These are phyloP conservation scores for Cercospora citrullina DNA, from an alignment of 2,329 filamentous ascomycete genomes.

Conservation along the genomic window DNA sequence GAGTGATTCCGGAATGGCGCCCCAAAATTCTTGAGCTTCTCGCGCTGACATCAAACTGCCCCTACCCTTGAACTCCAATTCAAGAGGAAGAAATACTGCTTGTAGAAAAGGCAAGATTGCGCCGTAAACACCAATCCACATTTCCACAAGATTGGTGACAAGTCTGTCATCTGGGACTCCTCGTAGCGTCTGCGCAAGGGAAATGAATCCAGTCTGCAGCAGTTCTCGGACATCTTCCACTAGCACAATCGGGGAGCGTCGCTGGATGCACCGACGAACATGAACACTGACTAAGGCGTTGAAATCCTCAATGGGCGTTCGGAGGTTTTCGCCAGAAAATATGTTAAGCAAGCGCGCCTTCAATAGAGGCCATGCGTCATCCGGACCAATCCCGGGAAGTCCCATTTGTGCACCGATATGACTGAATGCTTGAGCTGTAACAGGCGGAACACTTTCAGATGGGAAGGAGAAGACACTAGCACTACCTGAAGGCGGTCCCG, in stretches of 20 bases:
- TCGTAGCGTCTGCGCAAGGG: slow-evolving; percentile 78
- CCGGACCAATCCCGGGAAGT: slow-evolving; percentile 52
- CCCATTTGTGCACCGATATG: slow-evolving; percentile 51
- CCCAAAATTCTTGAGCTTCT: slow-evolving; percentile 89
- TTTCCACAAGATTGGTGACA: slow-evolving; percentile 85
- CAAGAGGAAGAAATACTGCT: slow-evolving; percentile 88
- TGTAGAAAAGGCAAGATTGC: slow-evolving; percentile 90
- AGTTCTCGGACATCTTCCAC: slow-evolving; percentile 76
- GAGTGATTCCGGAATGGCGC: slow-evolving; percentile 57
- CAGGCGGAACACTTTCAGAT: slow-evolving; percentile 35
- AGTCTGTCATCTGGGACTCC: slow-evolving; percentile 80
- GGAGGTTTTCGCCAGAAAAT: slow-evolving; percentile 77
- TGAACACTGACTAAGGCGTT: slow-evolving; percentile 78
- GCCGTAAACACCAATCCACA: slow-evolving; percentile 93
- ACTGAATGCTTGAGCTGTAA: slow-evolving; percentile 44
- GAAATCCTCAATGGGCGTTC: slow-evolving; percentile 79
- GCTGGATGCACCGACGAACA: slow-evolving; percentile 74
- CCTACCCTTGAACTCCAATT: slow-evolving; percentile 86
- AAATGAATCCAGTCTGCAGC: slow-evolving; percentile 77
- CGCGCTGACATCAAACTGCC: slow-evolving; percentile 75
- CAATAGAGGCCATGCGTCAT: slow-evolving; percentile 80
- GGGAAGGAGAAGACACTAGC: slow-evolving; percentile 38
- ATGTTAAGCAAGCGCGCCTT: slow-evolving; percentile 74
- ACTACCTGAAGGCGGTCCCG: slow-evolving; percentile 33
- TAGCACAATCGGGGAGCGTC: slow-evolving; percentile 67